Base-by-base conservation (phyloP, 2,329 filamentous ascomycete genomes). In the Aspergillus spinulosporus region DNA sequence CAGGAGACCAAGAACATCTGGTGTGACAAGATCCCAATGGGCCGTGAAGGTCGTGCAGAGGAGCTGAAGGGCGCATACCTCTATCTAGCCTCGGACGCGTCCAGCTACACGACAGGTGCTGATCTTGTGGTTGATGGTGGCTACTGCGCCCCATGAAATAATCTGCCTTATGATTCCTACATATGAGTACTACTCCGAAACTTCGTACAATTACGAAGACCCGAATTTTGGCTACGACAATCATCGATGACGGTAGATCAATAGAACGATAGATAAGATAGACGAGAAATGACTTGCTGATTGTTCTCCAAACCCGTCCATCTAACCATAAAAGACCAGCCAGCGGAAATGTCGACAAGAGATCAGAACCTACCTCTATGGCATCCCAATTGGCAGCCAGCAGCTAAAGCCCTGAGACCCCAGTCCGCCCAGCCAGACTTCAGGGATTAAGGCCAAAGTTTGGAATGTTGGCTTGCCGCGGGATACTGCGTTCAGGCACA, bases 41-140 rank as follows among this genome's bases (percentile, higher is more conserved):
- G 85, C 76, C 70, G 90, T 62, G 87, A 92, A 68, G 90, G 88
- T 7, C 80, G 86, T 62, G 78, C 84, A 2, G 82, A 84, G 58
- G 90, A 96, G 78, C 80, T 95, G 64, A 92, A 93, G 78, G 91
- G 89, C 15, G 88, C 88, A 14, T 96, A 89, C 71, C 75, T 95
- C 47, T 94, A 92, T 74, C 79, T 95, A 55, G 88, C 89, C 14
- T 90, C 87, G 11, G 90, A 95, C 73, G 90, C 90, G 3, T 84
- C 87, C n/a, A 89, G 85, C 52, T 95, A 91, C 75, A 91, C 88
- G 14, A 95, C 90, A 6, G 90, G 85, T 0, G 79, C 83, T 7
- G 87, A 92, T 71, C 79, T 94, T 57, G 76, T 89, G 60, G 83
- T 92, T 47, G 90, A 94, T 70, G 89, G 89, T 58, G 88, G 88